Evolutionary conservation across 306 rosid species (phyloP).

Genomic region (Trifolium dubium): DNA sequence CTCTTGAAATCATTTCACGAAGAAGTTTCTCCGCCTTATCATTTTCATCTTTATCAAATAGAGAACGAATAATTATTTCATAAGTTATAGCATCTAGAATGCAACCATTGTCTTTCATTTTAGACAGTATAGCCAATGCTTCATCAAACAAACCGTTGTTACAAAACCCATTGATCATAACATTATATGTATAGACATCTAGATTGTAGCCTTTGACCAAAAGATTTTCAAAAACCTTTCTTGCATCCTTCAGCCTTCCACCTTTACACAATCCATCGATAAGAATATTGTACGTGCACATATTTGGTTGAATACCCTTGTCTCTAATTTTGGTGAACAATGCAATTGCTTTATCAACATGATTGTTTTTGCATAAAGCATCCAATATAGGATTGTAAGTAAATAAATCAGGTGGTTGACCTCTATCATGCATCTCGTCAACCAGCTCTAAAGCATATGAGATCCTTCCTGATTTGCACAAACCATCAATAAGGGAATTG

Average conservation of each 20-base stretch:
- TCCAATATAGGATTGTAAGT: not conserved
- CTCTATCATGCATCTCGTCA: not conserved
- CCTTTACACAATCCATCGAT: not conserved
- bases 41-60: not conserved
- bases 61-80: not conserved
- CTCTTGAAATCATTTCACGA: not conserved
- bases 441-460: not conserved
- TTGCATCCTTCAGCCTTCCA: not conserved
- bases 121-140: not conserved
- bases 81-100: not conserved
- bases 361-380: slow-evolving; percentile 12
- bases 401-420: not conserved
- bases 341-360: slow-evolving; percentile 11
- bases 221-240: not conserved
- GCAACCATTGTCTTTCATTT: not conserved
- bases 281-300: not conserved
- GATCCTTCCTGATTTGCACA: not conserved
- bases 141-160: not conserved
- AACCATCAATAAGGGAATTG: not conserved
- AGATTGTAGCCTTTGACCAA: not conserved
- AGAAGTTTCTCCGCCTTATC: slow-evolving; percentile 1
- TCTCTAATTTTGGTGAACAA: not conserved
- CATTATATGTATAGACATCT: not conserved
- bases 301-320: not conserved
- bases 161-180: not conserved